phyloP scores from a whole-genome alignment of 2,329 filamentous ascomycete genomes.

The Clarireedia monteithiana region DNA sequence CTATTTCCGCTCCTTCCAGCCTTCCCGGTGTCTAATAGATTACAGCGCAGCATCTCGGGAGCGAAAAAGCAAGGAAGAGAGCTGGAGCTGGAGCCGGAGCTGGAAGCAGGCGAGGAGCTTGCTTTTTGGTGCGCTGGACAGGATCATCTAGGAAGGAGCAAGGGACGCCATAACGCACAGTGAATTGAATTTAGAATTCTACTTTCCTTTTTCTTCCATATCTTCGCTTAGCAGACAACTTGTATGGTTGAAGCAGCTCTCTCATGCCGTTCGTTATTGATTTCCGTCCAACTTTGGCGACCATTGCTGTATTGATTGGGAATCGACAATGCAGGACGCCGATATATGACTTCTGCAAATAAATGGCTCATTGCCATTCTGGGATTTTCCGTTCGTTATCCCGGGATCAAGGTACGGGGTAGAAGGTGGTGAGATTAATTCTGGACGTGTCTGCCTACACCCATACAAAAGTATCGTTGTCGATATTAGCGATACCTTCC shows the following conservation, averaged over 20 bases:
- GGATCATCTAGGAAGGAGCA: constrained; percentile 1
- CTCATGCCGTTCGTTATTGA: background rate
- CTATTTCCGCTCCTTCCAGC: background rate
- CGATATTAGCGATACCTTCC: background rate
- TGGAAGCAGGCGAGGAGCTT: too few species aligned
- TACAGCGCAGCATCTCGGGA: background rate
- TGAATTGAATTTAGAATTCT: background rate
- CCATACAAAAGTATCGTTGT: background rate
- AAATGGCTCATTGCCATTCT: background rate
- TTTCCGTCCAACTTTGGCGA: background rate
- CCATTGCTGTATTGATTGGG: background rate
- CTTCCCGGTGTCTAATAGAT: background rate
- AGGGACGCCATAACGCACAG: background rate
- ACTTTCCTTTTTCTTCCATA: background rate
- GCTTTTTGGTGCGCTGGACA: too few species aligned
- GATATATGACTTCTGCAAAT: background rate
- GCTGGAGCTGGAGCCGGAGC: too few species aligned
- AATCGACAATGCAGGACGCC: background rate
- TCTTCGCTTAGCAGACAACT: constrained; percentile 2
- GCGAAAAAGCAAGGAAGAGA: background rate
- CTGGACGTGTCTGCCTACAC: background rate
- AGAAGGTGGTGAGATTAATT: background rate
- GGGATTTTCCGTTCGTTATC: background rate
- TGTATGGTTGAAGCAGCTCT: background rate
- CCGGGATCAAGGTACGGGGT: background rate